phyloP scores from a whole-genome alignment of 2,329 filamentous ascomycete species.

The Botrytis deweyae region DNA sequence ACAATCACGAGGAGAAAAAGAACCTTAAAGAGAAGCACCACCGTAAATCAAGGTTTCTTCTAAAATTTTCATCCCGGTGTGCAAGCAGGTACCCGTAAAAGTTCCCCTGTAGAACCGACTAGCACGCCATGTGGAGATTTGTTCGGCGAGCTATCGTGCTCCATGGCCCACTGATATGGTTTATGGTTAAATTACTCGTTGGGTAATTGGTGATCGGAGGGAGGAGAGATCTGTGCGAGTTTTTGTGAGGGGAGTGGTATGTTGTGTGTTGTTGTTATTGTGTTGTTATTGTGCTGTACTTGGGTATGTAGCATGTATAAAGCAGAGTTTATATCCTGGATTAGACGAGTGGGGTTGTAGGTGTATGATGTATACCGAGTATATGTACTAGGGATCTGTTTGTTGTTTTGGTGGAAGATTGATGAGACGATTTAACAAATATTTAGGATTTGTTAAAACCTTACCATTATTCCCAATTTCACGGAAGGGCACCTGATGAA shows the following conservation, averaged over 20 bases:
- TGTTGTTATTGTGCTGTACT: no score
- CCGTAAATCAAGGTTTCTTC: background rate
- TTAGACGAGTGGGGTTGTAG: background rate
- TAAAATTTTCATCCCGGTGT: background rate
- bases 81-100: background rate
- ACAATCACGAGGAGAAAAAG: constrained; percentile 4
- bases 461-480: background rate
- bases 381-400: background rate
- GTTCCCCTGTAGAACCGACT: background rate
- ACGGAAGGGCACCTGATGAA: background rate
- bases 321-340: background rate
- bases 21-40: background rate
- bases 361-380: background rate
- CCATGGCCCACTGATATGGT: background rate
- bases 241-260: background rate
- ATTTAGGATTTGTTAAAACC: background rate
- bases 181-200: background rate
- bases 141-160: background rate
- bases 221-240: background rate
- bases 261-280: background rate
- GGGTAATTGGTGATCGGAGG: background rate
- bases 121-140: constrained; percentile 1
- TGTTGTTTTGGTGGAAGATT: background rate
- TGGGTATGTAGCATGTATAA: background rate
- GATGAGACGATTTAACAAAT: background rate